These are phyloP conservation scores for Luvunga scandens DNA, from an alignment of 345 rosid genomes.

Conservation along the genomic window DNA sequence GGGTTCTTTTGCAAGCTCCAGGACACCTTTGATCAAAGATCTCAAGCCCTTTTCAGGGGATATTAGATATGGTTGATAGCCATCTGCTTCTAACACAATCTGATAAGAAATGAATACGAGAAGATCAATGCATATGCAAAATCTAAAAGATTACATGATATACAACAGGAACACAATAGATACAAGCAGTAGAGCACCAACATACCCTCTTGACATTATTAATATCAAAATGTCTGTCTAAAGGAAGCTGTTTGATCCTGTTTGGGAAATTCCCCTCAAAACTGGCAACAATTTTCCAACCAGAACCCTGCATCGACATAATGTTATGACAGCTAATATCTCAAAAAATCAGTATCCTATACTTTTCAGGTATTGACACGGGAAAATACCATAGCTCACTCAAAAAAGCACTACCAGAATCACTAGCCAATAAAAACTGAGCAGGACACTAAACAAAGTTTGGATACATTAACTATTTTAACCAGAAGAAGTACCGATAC, in stretches of 20 bases:
- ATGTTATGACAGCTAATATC: neutral
- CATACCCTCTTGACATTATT: conserved; percentile 52
- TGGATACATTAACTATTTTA: neutral
- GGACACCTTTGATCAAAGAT: conserved; percentile 69
- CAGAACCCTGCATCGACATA: conserved; percentile 69
- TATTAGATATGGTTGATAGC: conserved; percentile 85
- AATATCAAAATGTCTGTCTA: conserved; percentile 95
- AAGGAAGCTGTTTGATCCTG: conserved; percentile 93
- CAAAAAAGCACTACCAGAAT: neutral
- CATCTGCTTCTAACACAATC: conserved; percentile 86
- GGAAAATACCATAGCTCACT: neutral
- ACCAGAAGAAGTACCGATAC: neutral
- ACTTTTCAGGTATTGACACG: neutral
- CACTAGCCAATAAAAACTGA: neutral
- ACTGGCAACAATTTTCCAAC: conserved; percentile 97
- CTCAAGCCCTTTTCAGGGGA: conserved; percentile 84
- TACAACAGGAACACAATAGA: neutral
- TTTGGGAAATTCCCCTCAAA: conserved; percentile 96
- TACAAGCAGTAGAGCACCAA: neutral
- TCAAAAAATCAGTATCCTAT: neutral
- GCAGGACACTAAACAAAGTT: neutral
- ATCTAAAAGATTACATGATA: neutral
- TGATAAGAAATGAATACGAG: conserved; percentile 20
- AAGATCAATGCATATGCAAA: neutral
- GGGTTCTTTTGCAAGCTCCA: conserved; percentile 80